A percentile compares a stretch with the other conserved stretches of the same genome.
phyloP scores from a whole-genome alignment of 352 stramenopile species.

The Phytophthora rubi region DNA sequence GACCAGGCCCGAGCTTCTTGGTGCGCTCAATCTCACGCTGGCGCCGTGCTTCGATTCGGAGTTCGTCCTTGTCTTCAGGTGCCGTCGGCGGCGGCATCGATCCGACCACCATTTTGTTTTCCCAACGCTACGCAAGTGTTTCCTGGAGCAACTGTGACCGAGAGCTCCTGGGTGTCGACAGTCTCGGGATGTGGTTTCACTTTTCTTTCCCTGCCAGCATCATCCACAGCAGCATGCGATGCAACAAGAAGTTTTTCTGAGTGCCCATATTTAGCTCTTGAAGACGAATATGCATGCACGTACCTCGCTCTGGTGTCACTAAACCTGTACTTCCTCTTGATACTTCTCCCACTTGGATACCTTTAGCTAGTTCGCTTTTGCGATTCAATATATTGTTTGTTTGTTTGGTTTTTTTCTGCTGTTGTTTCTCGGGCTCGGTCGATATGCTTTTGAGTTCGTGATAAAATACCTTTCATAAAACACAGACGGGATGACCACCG shows the following conservation, averaged over 20 bases:
- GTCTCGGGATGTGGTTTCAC: constrained; percentile 21
- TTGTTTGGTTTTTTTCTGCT: constrained; percentile 30
- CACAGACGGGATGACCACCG: constrained; percentile 20
- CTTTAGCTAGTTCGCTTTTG: constrained; percentile 12
- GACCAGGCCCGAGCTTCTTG: constrained; percentile 71
- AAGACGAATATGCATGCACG: not conserved
- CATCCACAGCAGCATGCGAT: constrained; percentile 13
- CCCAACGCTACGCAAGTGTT: not conserved
- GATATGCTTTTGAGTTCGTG: constrained; percentile 26
- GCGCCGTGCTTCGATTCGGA: constrained; percentile 62
- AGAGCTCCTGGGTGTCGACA: not conserved
- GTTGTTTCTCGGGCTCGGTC: constrained; percentile 19
- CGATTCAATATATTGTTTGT: constrained; percentile 39
- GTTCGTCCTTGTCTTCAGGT: constrained; percentile 46
- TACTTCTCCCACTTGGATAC: no score
- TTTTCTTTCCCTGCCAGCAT: not conserved
- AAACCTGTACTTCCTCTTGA: no score
- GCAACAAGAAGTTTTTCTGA: not conserved
- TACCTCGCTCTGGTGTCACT: no score
- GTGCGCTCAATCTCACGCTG: constrained; percentile 68
- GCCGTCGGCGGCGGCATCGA: constrained; percentile 34
- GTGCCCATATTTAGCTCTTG: not conserved
- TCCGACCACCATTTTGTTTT: constrained; percentile 32
- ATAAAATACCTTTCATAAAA: constrained; percentile 49
- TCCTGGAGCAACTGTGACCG: not conserved